These are phyloP conservation scores for Chloropicon primus DNA, from an alignment of 139 green algal species.

Conservation along the genomic window DNA sequence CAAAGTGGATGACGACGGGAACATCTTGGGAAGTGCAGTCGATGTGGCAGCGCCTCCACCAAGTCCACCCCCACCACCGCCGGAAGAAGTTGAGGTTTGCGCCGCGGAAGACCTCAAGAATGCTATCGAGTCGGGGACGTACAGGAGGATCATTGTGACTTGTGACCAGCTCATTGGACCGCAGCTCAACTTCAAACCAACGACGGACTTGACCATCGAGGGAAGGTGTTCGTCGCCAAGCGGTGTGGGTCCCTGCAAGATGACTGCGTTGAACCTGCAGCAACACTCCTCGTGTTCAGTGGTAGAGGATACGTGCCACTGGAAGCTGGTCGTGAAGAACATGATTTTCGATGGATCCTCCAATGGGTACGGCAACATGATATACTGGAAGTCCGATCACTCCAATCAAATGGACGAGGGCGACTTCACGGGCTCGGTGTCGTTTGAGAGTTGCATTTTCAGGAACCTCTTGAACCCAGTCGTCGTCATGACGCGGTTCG, in stretches of 20 bases:
- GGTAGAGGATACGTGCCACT: background rate
- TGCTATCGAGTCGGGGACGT: background rate
- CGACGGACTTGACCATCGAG: background rate
- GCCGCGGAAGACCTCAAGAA: background rate
- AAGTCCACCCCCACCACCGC: background rate
- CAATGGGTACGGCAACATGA: background rate
- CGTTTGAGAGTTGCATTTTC: background rate
- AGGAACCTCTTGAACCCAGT: background rate
- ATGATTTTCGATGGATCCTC: background rate
- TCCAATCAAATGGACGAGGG: background rate
- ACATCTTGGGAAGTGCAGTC: background rate
- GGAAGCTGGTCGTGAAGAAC: background rate
- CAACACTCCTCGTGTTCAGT: background rate
- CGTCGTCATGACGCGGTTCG: background rate
- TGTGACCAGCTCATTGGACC: background rate
- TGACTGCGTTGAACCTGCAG: background rate
- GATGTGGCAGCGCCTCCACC: background rate
- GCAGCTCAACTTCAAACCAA: background rate
- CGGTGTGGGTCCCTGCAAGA: background rate
- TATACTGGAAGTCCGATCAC: background rate
- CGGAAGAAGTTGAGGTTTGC: background rate
- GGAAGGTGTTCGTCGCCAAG: background rate
- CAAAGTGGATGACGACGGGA: background rate
- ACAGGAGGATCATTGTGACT: background rate
- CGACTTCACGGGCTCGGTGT: background rate